Percentiles rank a stretch among this genome's conserved stretches.
Conservation (phyloP, 148 eudicot species). For the Amaranthus cruentus region DNA sequence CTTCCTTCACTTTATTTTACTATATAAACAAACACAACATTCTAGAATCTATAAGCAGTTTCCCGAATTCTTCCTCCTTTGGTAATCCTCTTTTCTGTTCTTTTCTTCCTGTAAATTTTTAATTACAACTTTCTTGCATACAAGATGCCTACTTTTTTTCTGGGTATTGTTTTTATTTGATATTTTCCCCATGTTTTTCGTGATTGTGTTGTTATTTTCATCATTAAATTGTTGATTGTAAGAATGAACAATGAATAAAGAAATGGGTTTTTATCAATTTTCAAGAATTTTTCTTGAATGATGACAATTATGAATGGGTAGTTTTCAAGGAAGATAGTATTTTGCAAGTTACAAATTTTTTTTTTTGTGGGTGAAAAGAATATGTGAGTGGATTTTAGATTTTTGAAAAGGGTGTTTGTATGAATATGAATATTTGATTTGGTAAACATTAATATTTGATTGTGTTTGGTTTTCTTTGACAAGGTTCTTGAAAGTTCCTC, state of each 20-base stretch:
- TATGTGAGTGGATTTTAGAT: neutral
- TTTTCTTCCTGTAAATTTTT: neutral
- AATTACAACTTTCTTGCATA: neutral
- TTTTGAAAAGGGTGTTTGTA: neutral
- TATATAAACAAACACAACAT: neutral
- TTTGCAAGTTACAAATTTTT: neutral
- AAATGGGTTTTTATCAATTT: neutral
- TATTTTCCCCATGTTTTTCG: neutral
- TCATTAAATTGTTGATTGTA: neutral
- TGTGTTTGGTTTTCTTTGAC: constrained; percentile 1
- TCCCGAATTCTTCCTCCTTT: neutral
- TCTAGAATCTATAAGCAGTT: constrained; percentile 10
- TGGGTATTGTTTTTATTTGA: neutral
- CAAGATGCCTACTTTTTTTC: neutral
- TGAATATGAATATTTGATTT: neutral
- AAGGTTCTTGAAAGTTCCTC: constrained; percentile 8
- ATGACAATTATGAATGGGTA: too few relatives aligned
- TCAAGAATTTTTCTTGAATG: too few relatives aligned
- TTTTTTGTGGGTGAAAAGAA: neutral
- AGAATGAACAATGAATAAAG: neutral
- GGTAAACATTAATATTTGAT: constrained; percentile 8
- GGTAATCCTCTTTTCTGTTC: neutral
- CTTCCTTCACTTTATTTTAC: neutral
- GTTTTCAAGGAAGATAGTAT: neutral
- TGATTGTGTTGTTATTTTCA: neutral